These are phyloP conservation scores for Clathrospora elynae DNA, from an alignment of 2,329 filamentous ascomycete genomes.

Conservation along the genomic window DNA sequence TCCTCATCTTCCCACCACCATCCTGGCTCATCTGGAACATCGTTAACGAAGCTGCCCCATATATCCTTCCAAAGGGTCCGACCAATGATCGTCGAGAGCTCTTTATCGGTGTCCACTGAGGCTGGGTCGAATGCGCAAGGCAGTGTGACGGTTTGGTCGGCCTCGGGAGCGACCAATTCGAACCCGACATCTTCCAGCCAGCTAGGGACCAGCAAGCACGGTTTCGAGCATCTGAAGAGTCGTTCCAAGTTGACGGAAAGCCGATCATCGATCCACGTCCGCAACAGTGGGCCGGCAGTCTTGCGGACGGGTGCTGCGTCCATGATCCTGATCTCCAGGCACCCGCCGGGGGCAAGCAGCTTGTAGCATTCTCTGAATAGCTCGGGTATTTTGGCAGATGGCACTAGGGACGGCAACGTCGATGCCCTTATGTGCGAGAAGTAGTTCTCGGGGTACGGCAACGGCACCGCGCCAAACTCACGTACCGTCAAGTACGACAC, in stretches of 20 bases:
- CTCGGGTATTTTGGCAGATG: slow-evolving; percentile 61
- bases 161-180: slow-evolving; percentile 30
- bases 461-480: slow-evolving; percentile 51
- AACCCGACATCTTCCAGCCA: slow-evolving; percentile 65
- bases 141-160: slow-evolving; percentile 31
- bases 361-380: slow-evolving; percentile 63
- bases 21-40: slow-evolving; percentile 31
- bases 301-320: slow-evolving; percentile 64
- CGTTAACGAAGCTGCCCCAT: slow-evolving; percentile 46
- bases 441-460: slow-evolving; percentile 53
- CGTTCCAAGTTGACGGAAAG: slow-evolving; percentile 64
- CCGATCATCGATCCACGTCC: slow-evolving; percentile 66
- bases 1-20: slow-evolving; percentile 51
- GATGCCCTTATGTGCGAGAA: slow-evolving; percentile 52
- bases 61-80: slow-evolving; percentile 46
- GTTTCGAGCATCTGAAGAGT: slow-evolving; percentile 64
- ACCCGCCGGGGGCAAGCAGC: slow-evolving; percentile 61
- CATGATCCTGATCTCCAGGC: slow-evolving; percentile 65
- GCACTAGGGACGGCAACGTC: slow-evolving; percentile 61
- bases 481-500: slow-evolving; percentile 38
- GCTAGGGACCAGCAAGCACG: slow-evolving; percentile 61
- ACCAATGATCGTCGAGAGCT: slow-evolving; percentile 44
- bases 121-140: slow-evolving; percentile 37
- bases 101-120: slow-evolving; percentile 30
- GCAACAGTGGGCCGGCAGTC: slow-evolving; percentile 63